Evolutionary conservation across 164 flowering plant species (phyloP).

Genomic region (Stephania yunnanensis): DNA sequence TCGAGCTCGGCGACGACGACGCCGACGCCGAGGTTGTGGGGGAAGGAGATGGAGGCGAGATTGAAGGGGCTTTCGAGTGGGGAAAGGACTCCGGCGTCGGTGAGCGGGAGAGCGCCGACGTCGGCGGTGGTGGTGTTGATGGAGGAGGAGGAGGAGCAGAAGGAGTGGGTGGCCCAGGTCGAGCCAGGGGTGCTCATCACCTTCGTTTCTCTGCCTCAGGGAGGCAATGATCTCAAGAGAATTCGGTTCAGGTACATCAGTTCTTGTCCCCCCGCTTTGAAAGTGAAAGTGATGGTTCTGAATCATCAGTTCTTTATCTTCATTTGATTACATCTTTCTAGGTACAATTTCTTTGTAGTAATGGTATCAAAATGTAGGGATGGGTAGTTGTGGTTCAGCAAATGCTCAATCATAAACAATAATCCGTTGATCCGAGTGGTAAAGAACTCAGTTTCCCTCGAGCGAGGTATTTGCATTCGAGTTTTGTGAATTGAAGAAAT

Average conservation of each 20-base stretch:
- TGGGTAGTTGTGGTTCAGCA: too few species aligned
- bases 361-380: too few species aligned
- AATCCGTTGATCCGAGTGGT: too few species aligned
- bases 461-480: too few species aligned
- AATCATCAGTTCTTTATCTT: too few species aligned
- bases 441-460: too few species aligned
- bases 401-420: too few species aligned
- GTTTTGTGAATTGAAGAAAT: too few species aligned
- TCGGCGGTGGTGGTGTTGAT: conserved; percentile 53
- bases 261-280: neutral
- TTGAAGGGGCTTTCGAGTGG: conserved; percentile 75
- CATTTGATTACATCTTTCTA: too few species aligned
- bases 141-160: conserved; percentile 88
- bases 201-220: conserved; percentile 70
- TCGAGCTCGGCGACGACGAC: conserved; percentile 30
- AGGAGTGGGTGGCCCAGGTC: conserved; percentile 97
- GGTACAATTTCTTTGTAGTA: too few species aligned
- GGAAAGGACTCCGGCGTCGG: conserved; percentile 69
- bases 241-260: conserved; percentile 80
- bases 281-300: too few species aligned
- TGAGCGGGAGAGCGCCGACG: conserved; percentile 62
- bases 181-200: conserved; percentile 96
- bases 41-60: conserved; percentile 68
- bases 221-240: conserved; percentile 89
- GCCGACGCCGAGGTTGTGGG: conserved; percentile 53